Conservation (phyloP, 768 basidiomycete genomes). For the Suillus cothurnatus region DNA sequence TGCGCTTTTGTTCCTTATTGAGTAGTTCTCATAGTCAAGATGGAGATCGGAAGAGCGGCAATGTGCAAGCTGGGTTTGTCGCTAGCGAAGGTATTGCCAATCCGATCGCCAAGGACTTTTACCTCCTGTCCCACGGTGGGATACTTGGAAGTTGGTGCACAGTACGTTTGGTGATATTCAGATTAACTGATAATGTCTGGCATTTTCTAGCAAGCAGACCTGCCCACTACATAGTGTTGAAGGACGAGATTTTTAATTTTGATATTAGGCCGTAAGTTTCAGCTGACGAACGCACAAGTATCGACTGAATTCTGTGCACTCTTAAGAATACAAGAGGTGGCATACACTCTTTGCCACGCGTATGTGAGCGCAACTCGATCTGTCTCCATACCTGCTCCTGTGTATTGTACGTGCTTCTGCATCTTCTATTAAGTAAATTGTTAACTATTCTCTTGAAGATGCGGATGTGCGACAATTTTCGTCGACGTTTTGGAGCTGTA, state of each 20-base stretch:
- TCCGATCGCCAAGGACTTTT: conserved; percentile 52
- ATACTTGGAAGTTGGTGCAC: conserved; percentile 49
- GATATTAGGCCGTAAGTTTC: conserved; percentile 31
- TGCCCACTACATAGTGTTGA: conserved; percentile 57
- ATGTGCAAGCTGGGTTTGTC: conserved; percentile 54
- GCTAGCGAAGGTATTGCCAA: conserved; percentile 49
- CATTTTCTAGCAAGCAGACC: conserved; percentile 51
- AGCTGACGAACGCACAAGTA: neutral
- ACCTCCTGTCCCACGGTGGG: conserved; percentile 57
- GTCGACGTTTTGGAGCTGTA: neutral
- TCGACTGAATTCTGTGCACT: neutral
- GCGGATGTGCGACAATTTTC: conserved; percentile 48
- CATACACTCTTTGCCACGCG: conserved; percentile 53
- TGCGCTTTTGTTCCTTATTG: neutral
- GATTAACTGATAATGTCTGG: conserved; percentile 1
- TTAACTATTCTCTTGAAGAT: conserved; percentile 36
- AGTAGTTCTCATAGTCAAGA: conserved; percentile 16
- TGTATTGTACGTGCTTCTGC: conserved; percentile 50
- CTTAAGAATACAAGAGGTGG: conserved; percentile 48
- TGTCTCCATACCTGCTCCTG: conserved; percentile 63
- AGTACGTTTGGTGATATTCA: neutral
- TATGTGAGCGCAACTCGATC: conserved; percentile 58
- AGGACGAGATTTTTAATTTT: conserved; percentile 37
- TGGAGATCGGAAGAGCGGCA: conserved; percentile 45
- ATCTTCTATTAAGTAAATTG: neutral